Percentiles rank a stretch among this genome's conserved stretches.
phyloP scores from a whole-genome alignment of 1,284 basidiomycete species.

The Ustilago hordei region DNA sequence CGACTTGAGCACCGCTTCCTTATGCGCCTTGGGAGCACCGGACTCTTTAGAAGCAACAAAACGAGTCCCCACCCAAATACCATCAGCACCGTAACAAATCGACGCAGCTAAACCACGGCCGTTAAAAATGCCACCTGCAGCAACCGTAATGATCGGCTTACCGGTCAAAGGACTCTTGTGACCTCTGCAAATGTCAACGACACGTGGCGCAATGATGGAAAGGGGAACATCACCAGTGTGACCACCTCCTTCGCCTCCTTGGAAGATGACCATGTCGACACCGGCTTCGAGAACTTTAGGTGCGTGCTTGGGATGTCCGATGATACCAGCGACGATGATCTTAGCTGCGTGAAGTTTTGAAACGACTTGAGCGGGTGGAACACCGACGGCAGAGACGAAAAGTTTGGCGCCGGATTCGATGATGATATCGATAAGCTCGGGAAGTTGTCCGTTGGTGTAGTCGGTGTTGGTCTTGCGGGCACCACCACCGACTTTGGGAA shows the following conservation, averaged over 20 bases:
- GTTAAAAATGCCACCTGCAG: conserved; percentile 62
- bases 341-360: conserved; percentile 58
- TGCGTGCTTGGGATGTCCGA: conserved; percentile 72
- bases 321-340: conserved; percentile 74
- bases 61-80: conserved; percentile 76
- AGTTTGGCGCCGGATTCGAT: conserved; percentile 62
- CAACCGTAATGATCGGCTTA: conserved; percentile 60
- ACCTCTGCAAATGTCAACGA: conserved; percentile 60
- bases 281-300: conserved; percentile 61
- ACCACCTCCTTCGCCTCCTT: conserved; percentile 65
- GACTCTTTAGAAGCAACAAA: conserved; percentile 78
- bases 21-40: conserved; percentile 63
- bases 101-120: conserved; percentile 62
- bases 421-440: conserved; percentile 61
- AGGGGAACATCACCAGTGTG: conserved; percentile 65
- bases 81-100: conserved; percentile 57
- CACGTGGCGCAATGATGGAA: conserved; percentile 57
- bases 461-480: conserved; percentile 66
- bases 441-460: conserved; percentile 59
- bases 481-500: conserved; percentile 63
- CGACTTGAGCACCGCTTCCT: conserved; percentile 63
- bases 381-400: conserved; percentile 65
- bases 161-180: conserved; percentile 61
- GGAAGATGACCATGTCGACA: conserved; percentile 65
- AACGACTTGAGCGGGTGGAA: conserved; percentile 60